Base-by-base conservation (phyloP, 2,329 filamentous ascomycete genomes). In the Gliomastix tumulicola region DNA sequence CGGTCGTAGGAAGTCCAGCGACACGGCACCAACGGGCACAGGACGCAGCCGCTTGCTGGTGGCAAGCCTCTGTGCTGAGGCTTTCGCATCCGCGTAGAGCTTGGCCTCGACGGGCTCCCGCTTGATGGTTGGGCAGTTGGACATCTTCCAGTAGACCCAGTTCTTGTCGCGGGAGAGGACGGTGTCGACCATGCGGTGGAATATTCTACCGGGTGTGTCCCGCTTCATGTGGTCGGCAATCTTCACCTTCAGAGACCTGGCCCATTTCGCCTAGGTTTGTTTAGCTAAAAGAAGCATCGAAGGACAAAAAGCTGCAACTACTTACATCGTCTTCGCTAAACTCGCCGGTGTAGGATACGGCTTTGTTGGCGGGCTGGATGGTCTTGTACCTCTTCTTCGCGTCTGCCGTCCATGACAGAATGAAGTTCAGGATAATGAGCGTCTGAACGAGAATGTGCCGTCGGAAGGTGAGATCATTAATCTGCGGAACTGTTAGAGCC, bases 111-210 rank as follows among this genome's bases (percentile, higher is more conserved):
- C 73, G 10, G 86, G 68, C 17, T 84, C 76, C 41, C 78, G 76
- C 53, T 89, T 81, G 51, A 99, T 97, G 6, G 83, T 76, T 18
- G 88, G 87, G 56, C 92, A 98, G 47, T 82, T 87, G 56, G 96
- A 88, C 41, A 90, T 82, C 64, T 99, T 99, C 92, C 92, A 99
- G 44, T 88, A 83, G 31, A 94, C 88, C 94, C 94, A 98, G 55
- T 97, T 96, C 67, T 96, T 97, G 60, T 99, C 92, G 44, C 92
- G 76, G 18, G 88, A 87, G 21, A 98, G 76, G 21, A 98, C 90
- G 11, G 89, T 97, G 57, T 97, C 90, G 21, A 98, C 88, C 78
- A 97, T 94, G 27, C 92, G 83, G 61, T 88, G 84, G 60, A 97
- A 98, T 60, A 94, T 94, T 44, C 87, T 85, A 21, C 92, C 92